Evolutionary conservation across 225 moss, liverwort and hornwort species (phyloP).

Genomic region (Polytrichum formosum): DNA sequence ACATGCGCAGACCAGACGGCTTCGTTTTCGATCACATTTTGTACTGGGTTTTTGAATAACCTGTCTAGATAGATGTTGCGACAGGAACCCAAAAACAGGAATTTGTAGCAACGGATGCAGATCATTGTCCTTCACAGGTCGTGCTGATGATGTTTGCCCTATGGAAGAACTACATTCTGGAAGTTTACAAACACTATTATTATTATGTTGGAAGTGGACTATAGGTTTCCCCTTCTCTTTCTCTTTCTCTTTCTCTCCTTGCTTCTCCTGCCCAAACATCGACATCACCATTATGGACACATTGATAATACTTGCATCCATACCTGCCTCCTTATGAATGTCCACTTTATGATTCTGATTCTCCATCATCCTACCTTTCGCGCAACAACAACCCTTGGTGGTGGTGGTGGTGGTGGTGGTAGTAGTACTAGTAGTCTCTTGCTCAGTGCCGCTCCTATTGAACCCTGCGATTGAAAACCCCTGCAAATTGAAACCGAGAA

Average conservation of each 20-base stretch:
- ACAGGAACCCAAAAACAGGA: slow-evolving; percentile 52
- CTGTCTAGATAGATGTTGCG: slow-evolving; percentile 26
- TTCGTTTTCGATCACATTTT: slow-evolving; percentile 39
- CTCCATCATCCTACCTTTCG: not conserved
- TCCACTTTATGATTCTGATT: slow-evolving; percentile 9
- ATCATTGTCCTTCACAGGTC: slow-evolving; percentile 15
- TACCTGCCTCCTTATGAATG: slow-evolving; percentile 12
- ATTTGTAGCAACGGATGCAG: slow-evolving; percentile 34
- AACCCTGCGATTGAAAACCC: slow-evolving; percentile 29
- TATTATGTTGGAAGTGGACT: slow-evolving; percentile 7
- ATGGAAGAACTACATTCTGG: not conserved
- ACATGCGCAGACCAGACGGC: slow-evolving; percentile 35
- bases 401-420: too few relatives aligned
- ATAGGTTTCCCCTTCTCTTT: slow-evolving; percentile 19
- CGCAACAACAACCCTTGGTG: slow-evolving; percentile 10
- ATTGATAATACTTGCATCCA: slow-evolving; percentile 12
- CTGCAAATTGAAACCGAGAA: slow-evolving; percentile 27
- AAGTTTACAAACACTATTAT: slow-evolving; percentile 7
- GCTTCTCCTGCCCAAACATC: slow-evolving; percentile 24
- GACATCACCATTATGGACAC: slow-evolving; percentile 52
- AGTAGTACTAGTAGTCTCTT: not conserved
- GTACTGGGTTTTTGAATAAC: slow-evolving; percentile 5
- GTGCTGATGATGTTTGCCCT: not conserved
- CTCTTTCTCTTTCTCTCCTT: slow-evolving; percentile 22
- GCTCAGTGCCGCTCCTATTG: slow-evolving; percentile 17